These are phyloP conservation scores for Tylopilus vinaceipallidus DNA, from an alignment of 768 basidiomycete species.

Conservation along the genomic window DNA sequence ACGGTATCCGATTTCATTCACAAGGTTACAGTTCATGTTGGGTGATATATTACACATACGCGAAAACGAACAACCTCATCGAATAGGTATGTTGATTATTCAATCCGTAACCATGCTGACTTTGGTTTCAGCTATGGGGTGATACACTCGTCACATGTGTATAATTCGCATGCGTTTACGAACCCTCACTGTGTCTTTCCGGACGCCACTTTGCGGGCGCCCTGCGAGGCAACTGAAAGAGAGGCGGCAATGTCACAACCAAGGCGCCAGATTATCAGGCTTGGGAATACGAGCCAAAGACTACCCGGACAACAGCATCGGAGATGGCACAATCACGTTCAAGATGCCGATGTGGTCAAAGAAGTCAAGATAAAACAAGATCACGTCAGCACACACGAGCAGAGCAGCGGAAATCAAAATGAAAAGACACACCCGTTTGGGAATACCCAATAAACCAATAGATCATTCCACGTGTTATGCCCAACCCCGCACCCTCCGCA, in stretches of 20 bases:
- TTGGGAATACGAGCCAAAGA: slow-evolving; percentile 75
- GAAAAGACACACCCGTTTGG: slow-evolving; percentile 69
- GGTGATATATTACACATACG: too few relatives aligned
- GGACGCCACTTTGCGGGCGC: slow-evolving; percentile 26
- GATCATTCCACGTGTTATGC: slow-evolving; percentile 57
- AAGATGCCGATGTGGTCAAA: not conserved
- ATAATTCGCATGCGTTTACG: too few relatives aligned
- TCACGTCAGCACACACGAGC: slow-evolving; percentile 5
- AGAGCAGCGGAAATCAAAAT: not conserved
- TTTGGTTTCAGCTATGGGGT: too few relatives aligned
- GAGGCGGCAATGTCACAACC: slow-evolving; percentile 58
- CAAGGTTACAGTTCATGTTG: too few relatives aligned
- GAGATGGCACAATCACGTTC: not conserved
- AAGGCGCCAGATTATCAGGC: slow-evolving; percentile 55
- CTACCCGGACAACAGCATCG: slow-evolving; percentile 34
- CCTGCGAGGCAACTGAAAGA: slow-evolving; percentile 34
- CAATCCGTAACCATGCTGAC: too few relatives aligned
- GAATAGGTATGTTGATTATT: too few relatives aligned
- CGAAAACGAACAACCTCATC: too few relatives aligned
- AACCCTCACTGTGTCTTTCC: slow-evolving; percentile 33
- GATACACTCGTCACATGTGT: too few relatives aligned
- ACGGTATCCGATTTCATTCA: too few relatives aligned
- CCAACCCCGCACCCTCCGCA: slow-evolving; percentile 72
- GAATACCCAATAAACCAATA: slow-evolving; percentile 65
- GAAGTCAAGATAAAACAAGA: too few relatives aligned